Evolutionary conservation across 2,329 filamentous ascomycete species (phyloP), one percentile per base, ranked within the genome.

Genomic region (Parascedosporium putredinis): DNA sequence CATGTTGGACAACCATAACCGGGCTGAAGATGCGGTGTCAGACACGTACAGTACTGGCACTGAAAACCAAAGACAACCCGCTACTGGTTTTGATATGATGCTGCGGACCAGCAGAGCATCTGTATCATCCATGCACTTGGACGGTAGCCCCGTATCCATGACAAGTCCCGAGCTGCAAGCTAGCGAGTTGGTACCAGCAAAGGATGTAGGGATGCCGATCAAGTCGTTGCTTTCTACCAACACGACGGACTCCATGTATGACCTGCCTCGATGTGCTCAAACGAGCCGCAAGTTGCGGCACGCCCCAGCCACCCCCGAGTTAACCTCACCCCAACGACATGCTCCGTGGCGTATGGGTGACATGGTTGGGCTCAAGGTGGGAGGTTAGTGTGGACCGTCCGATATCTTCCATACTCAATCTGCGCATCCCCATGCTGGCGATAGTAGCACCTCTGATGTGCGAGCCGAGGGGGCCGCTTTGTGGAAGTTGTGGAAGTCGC

Each of bases 1-100:
- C 51, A 65, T 76, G 57, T 63, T 76, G 27, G 70, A 71, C n/a
- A 60, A 63, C 42, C 61, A 63, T n/a, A n/a, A n/a, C n/a, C n/a
- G n/a, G n/a, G n/a, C n/a, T n/a, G n/a, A n/a, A n/a, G n/a, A n/a
- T n/a, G n/a, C n/a, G n/a, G n/a, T n/a, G n/a, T n/a, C n/a, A n/a
- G n/a, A n/a, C n/a, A n/a, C n/a, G n/a, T n/a, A n/a, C n/a, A n/a
- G n/a, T n/a, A n/a, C n/a, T n/a, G n/a, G n/a, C n/a, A n/a, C n/a
- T n/a, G n/a, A n/a, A n/a, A n/a, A n/a, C n/a, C n/a, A n/a, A n/a
- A n/a, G n/a, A 16, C 7, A 23, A 22, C 12, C 8, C 3, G 38
- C 7, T 4, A 6, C 18, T 42, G 38, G 18, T 5, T 42, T 24
- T 4, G 38, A 23, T 5, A 4, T 5, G 10, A 23, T 10, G 38